Conservation (phyloP, 2,329 filamentous ascomycete genomes). For the Onygenales sp. region DNA sequence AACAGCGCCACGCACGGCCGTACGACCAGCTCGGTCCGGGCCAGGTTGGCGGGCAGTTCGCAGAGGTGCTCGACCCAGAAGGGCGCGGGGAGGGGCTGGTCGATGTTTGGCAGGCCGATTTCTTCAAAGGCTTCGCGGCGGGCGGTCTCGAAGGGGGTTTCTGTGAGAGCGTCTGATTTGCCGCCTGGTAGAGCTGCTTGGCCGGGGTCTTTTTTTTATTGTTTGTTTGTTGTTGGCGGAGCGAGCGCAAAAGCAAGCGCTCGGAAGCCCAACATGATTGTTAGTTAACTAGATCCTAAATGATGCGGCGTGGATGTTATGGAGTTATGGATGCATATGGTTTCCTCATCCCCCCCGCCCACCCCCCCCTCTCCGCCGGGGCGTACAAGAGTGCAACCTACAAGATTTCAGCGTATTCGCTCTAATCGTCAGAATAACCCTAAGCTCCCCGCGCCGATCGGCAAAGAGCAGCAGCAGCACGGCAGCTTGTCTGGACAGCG, state of each 20-base stretch:
- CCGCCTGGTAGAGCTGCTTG: slow-evolving; percentile 80
- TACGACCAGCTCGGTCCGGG: slow-evolving; percentile 63
- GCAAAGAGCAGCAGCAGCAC: slow-evolving; percentile 84
- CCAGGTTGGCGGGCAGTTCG: slow-evolving; percentile 66
- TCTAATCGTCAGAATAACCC: slow-evolving; percentile 54
- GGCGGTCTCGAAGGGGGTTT: slow-evolving; percentile 66
- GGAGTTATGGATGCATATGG: too few species aligned
- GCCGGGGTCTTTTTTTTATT: slow-evolving; percentile 46
- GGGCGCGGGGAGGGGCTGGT: slow-evolving; percentile 59
- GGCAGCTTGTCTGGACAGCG: slow-evolving; percentile 62
- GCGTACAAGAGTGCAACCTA: slow-evolving; percentile 16
- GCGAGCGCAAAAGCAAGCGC: too few species aligned
- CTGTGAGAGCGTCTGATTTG: slow-evolving; percentile 45
- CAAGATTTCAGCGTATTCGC: slow-evolving; percentile 50
- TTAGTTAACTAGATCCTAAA: too few species aligned
- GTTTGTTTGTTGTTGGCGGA: too few species aligned
- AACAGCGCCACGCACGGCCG: slow-evolving; percentile 71
- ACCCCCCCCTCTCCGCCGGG: too few species aligned
- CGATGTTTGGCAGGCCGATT: slow-evolving; percentile 68
- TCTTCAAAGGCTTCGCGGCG: slow-evolving; percentile 87
- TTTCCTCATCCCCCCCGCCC: too few species aligned
- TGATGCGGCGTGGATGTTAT: too few species aligned
- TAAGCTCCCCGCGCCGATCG: slow-evolving; percentile 68
- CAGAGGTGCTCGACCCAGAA: slow-evolving; percentile 85
- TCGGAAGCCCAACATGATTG: too few species aligned